Conservation (phyloP, 176 grass and related monocot species). For the Eremochloa ophiuroides region DNA sequence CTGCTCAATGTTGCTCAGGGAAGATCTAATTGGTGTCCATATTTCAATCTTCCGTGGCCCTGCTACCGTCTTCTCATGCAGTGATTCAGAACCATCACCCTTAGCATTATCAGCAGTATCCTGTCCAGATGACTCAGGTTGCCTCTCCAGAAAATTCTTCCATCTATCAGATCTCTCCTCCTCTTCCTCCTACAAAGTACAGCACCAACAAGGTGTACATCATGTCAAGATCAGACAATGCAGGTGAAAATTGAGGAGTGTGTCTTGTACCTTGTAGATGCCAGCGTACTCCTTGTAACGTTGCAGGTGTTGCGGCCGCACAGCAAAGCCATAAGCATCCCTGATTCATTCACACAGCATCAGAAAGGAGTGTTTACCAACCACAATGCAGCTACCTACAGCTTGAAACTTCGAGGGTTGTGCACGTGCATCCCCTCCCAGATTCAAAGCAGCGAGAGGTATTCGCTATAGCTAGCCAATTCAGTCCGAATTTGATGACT, state of each 20-base stretch:
- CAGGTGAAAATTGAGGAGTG: neutral
- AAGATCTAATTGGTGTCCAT: slow-evolving; percentile 71
- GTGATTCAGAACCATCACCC: slow-evolving; percentile 17
- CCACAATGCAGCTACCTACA: neutral
- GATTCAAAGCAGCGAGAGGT: slow-evolving; percentile 3
- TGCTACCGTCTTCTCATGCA: neutral
- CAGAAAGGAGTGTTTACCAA: neutral
- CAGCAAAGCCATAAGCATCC: slow-evolving; percentile 90
- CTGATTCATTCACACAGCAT: slow-evolving; percentile 50
- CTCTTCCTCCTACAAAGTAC: slow-evolving; percentile 80
- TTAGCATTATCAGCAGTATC: slow-evolving; percentile 15
- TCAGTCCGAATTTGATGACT: neutral
- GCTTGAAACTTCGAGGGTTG: neutral
- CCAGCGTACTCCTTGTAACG: slow-evolving; percentile 92
- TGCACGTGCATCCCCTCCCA: neutral
- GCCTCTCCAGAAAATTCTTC: slow-evolving; percentile 80
- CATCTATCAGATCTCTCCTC: slow-evolving; percentile 99
- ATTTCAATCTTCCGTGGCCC: slow-evolving; percentile 41
- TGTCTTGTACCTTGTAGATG: slow-evolving; percentile 74
- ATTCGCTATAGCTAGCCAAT: neutral
- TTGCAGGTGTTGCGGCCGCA: slow-evolving; percentile 94
- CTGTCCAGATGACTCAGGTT: slow-evolving; percentile 33
- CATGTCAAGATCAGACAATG: slow-evolving; percentile 25
- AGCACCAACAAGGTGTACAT: neutral
- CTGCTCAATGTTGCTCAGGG: slow-evolving; percentile 69